Evolutionary conservation across 2,329 filamentous ascomycete genomes (phyloP), one percentile per base, ranked within the genome.

Genomic region (Thermoascus crustaceus): DNA sequence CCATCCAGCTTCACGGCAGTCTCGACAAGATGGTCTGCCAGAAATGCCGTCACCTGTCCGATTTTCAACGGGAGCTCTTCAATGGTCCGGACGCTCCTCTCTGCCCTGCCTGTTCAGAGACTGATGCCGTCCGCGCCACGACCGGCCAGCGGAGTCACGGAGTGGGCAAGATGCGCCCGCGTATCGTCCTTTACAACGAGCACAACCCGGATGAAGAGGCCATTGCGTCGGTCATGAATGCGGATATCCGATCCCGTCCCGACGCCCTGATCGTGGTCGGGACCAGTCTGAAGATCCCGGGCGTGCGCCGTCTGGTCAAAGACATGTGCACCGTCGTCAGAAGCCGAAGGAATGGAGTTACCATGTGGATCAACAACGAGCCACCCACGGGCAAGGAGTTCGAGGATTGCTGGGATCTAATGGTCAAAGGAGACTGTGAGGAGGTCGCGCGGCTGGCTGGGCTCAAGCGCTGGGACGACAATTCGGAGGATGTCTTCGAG

Each of bases 151-250:
- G 91, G 40, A 94, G 88, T 54, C 91, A 95, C 53, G 91, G 91
- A 1, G 83, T 98, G 49, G 91, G 91, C 26, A 79, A 85, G 42
- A 67, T 98, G 43, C 78, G 91, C 14, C 91, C 91, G 14, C 78
- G 91, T 38, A 95, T 98, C 68, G 89, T 96, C 4, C 73, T 98
- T 7, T 98, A 98, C 67, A 95, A 96, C 57, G 91, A 98, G 60
- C 82, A 85, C 57, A 95, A 96, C 55, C 91, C 91, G 0, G 91
- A 98, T 46, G 86, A 91, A 47, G 89, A 95, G 49, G 89, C 91
- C 9, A 98, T 98, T 57, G 88, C 89, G 27, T 85, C 85, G 14
- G 88, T 94, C 25, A 86, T 88, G 34, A 79, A 78, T 45, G 81
- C 88, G 4, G 91, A 98, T 57, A 68, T 96, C 39, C 82, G 86